Base-by-base conservation (phyloP, 768 basidiomycete genomes). In the Galerina marginata region DNA sequence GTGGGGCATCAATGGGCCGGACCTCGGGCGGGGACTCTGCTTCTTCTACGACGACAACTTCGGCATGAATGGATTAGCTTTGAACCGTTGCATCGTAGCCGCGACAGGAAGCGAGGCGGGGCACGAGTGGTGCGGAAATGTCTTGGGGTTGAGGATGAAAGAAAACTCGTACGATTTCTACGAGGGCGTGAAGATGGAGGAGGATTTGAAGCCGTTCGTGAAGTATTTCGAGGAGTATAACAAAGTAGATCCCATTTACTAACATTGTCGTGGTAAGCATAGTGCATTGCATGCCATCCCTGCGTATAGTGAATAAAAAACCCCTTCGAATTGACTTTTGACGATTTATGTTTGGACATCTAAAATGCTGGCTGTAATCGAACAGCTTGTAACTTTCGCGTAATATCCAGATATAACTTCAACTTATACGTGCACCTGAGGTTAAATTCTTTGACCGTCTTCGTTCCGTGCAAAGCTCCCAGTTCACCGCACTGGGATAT, bases 41-140 rank as follows among this genome's bases (percentile, higher is more conserved):
- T 43, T 58, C 6, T 14, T 26, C 4, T 58, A 49, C 47, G 56
- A 58, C 48, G 56, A 58, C 37, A 50, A 51, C 39, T 58, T 51
- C 16, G 9, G 15, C 0, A 58, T 58, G 38, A 58, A 58, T 37
- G 23, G 38, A 1, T 14, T 43, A 14, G 48, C 56, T 29, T 10
- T 43, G 25, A 58, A 58, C 25, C 47, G 48, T 0, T 50, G 56
- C 56, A 43, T 58, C 9, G 56, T 42, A 37, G 20, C n/a, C 14
- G 26, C 43, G 23, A 58, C 56, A 12, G 25, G 20, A 14, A 39
- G 48, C 25, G 40, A 23, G 25, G 56, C 56, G 3, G 56, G 56
- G 12, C 38, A 50, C 16, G 7, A 3, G 39, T 58, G 56, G 56
- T 42, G 56, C 23, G 56, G 56, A 2, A 58, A 58, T 43, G n/a